Evolutionary conservation across 768 basidiomycete genomes (phyloP).

Genomic region (Collybiopsis luxurians): DNA sequence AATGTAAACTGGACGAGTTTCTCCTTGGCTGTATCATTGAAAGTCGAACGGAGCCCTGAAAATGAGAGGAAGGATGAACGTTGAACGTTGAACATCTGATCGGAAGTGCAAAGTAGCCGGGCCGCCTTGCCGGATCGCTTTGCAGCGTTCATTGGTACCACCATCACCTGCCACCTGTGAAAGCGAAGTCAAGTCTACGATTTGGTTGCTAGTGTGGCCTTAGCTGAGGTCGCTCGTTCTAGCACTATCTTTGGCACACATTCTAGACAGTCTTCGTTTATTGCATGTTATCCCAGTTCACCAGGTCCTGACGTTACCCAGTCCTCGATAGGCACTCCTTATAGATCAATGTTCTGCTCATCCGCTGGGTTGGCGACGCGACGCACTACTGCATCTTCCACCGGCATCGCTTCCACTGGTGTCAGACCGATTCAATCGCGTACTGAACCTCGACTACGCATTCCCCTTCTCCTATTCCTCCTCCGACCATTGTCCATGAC

Average conservation of each 20-base stretch:
- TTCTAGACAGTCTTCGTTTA: background rate
- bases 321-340: background rate
- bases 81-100: too few species aligned
- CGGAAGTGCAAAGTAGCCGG: too few species aligned
- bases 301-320: background rate
- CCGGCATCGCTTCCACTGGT: background rate
- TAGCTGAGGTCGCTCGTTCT: too few species aligned
- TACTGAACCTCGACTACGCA: background rate
- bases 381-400: background rate
- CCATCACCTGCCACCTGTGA: too few species aligned
- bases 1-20: too few species aligned
- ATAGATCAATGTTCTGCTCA: background rate
- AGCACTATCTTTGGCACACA: background rate
- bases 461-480: slow-evolving; percentile 1
- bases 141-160: too few species aligned
- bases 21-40: too few species aligned
- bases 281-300: background rate
- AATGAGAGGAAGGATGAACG: too few species aligned
- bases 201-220: too few species aligned
- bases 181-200: too few species aligned
- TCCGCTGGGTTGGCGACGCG: background rate
- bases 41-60: too few species aligned
- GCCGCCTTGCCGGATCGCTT: too few species aligned
- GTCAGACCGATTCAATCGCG: background rate
- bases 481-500: slow-evolving; percentile 1